Base-by-base conservation (phyloP, 2,329 filamentous ascomycete species). In the Hymenoscyphus linearis region DNA sequence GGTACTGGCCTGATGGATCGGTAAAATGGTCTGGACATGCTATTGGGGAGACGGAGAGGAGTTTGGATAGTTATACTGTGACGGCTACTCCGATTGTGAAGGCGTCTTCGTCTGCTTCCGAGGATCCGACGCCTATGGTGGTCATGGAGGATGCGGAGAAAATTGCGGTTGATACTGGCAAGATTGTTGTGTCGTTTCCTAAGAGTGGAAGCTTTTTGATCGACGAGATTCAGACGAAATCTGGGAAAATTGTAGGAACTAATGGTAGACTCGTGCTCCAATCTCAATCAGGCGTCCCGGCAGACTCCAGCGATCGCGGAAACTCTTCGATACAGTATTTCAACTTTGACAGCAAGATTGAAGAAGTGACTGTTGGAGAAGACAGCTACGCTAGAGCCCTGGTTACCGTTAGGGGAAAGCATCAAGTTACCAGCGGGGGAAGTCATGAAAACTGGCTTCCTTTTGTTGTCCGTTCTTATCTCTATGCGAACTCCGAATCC, bases 1-100 rank as follows among this genome's bases (percentile, higher is more conserved):
- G 79, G 0, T 83, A 82, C 68, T 86, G 83, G 84, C 76, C 79
- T 1, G 84, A 86, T 71, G 81, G 80, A 27, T 84, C 83, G 0
- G 75, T 85, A 58, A 86, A 85, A 67, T 86, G 84, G 84, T 84
- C 80, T 2, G 83, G 77, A 0, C 84, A 86, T 66, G 82, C 83
- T 0, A 73, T 86, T 52, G 71, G 77, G 13, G 77, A 74, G 4
- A 76, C 76, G 0, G 76, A 78, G 1, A 67, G 65, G 0, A 69
- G 76, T 1, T 68, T 74, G 3, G 74, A 77, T 2, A 74, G 75
- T 18, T 83, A 83, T 66, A 78, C 72, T 0, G 71, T 82, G 47
- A 74, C 18, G 65, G 60, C 34, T 4, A 18, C 22, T 16, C 18
- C 40, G 10, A 47, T 18, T 18, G 18, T n/a, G 40, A 47, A 47